phyloP scores from a whole-genome alignment of 208 protist genomes.

The Phytomonas serpens region DNA sequence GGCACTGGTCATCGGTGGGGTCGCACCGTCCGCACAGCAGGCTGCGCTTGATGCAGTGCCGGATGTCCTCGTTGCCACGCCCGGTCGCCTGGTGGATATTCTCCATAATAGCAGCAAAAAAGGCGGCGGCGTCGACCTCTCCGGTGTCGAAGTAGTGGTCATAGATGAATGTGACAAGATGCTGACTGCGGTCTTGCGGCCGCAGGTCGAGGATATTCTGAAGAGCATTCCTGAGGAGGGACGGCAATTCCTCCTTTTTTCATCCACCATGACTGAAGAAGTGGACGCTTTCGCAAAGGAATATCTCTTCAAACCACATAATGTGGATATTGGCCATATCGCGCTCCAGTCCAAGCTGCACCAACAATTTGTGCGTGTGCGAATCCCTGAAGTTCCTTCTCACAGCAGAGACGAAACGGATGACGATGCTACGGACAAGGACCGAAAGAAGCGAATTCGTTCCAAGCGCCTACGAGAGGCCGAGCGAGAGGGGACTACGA shows the following conservation, averaged over 20 bases:
- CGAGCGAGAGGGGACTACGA: constrained; percentile 7
- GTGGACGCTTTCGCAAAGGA: constrained; percentile 84
- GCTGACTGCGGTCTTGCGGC: constrained; percentile 97
- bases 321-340: constrained; percentile 88
- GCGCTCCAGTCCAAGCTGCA: constrained; percentile 79
- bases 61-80: constrained; percentile 87
- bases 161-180: constrained; percentile 98
- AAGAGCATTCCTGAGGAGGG: constrained; percentile 70
- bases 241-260: constrained; percentile 84
- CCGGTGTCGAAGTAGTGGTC: constrained; percentile 88
- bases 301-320: constrained; percentile 73
- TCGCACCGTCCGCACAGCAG: constrained; percentile 70
- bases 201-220: constrained; percentile 96
- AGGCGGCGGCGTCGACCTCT: constrained; percentile 70
- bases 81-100: constrained; percentile 86
- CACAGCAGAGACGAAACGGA: too few relatives aligned
- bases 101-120: constrained; percentile 70
- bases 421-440: constrained; percentile 11
- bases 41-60: constrained; percentile 70
- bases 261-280: constrained; percentile 85
- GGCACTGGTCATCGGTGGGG: constrained; percentile 78
- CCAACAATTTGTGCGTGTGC: constrained; percentile 87
- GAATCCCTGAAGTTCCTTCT: constrained; percentile 12
- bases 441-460: constrained; percentile 28
- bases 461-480: constrained; percentile 38